These are phyloP conservation scores for Claviceps maximensis DNA, from an alignment of 2,329 filamentous ascomycete species.

Conservation along the genomic window DNA sequence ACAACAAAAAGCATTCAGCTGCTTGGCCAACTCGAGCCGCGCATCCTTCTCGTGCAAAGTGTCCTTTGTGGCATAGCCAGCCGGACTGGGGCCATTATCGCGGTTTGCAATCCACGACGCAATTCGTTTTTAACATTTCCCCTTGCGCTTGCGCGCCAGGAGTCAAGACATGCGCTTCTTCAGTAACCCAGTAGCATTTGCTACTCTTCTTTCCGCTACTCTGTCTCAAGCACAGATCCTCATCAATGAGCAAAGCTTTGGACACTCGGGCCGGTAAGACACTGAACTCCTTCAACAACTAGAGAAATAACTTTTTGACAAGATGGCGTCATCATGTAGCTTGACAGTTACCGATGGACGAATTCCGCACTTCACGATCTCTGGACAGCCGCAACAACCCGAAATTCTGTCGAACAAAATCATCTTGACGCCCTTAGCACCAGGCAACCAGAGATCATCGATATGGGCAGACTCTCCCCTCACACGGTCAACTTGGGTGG, in stretches of 20 bases:
- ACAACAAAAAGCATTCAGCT: not conserved
- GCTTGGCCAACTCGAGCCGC: not conserved
- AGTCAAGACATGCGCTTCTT: slow-evolving; percentile 3
- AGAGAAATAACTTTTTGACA: not conserved
- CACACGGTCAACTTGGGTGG: slow-evolving; percentile 58
- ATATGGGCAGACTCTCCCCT: slow-evolving; percentile 61
- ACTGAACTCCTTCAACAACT: not conserved
- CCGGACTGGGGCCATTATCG: not conserved
- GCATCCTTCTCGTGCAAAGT: not conserved
- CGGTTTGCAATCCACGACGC: not conserved
- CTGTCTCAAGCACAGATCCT: slow-evolving; percentile 50
- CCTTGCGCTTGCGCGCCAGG: not conserved
- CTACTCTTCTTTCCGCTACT: slow-evolving; percentile 30
- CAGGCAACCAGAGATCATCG: slow-evolving; percentile 72
- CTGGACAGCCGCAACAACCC: slow-evolving; percentile 40
- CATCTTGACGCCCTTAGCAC: slow-evolving; percentile 77
- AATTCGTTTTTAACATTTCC: not conserved
- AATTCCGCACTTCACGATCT: slow-evolving; percentile 41
- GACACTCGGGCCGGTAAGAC: slow-evolving; percentile 48
- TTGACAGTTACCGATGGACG: slow-evolving; percentile 14
- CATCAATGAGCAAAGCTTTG: slow-evolving; percentile 66
- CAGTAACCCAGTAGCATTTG: slow-evolving; percentile 18
- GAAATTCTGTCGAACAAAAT: slow-evolving; percentile 76
- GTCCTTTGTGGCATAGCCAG: slow-evolving; percentile 1
- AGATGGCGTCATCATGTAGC: not conserved